Evolutionary conservation across 2,329 filamentous ascomycete genomes (phyloP).

Genomic region (Ceratocystis colombiana): DNA sequence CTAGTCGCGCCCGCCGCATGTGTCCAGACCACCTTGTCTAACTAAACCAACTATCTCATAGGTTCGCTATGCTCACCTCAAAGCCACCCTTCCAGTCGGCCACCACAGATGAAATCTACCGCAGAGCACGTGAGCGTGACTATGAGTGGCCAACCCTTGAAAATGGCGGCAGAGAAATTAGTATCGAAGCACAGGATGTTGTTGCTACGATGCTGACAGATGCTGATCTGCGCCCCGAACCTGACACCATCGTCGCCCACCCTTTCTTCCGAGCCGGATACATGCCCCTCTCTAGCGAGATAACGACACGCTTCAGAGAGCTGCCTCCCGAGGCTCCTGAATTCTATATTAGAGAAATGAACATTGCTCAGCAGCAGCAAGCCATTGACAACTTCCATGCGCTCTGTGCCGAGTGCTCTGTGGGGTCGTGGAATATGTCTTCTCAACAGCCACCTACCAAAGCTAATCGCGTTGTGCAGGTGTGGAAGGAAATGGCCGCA

Average conservation of each 20-base stretch:
- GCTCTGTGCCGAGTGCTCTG: slow-evolving; percentile 48
- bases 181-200: slow-evolving; percentile 64
- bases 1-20: neutral
- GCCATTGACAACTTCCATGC: slow-evolving; percentile 46
- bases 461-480: slow-evolving; percentile 40
- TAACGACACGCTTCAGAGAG: slow-evolving; percentile 49
- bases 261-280: slow-evolving; percentile 69
- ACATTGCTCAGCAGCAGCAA: slow-evolving; percentile 37
- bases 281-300: slow-evolving; percentile 53
- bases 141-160: slow-evolving; percentile 68
- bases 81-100: slow-evolving; percentile 93
- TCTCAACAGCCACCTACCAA: slow-evolving; percentile 36
- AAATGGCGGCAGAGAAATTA: slow-evolving; percentile 54
- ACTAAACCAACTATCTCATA: slow-evolving; percentile 31
- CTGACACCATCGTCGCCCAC: slow-evolving; percentile 69
- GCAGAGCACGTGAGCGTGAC: slow-evolving; percentile 56
- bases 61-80: slow-evolving; percentile 92
- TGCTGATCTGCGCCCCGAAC: slow-evolving; percentile 62
- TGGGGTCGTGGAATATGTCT: slow-evolving; percentile 35
- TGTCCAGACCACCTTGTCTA: slow-evolving; percentile 13
- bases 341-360: slow-evolving; percentile 45
- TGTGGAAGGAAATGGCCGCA: slow-evolving; percentile 57
- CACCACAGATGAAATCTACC: slow-evolving; percentile 78
- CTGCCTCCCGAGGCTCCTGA: slow-evolving; percentile 45
- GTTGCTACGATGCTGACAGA: slow-evolving; percentile 67